Evolutionary conservation across 176 grass and related monocot species (phyloP).

Genomic region (Eleusine indica): DNA sequence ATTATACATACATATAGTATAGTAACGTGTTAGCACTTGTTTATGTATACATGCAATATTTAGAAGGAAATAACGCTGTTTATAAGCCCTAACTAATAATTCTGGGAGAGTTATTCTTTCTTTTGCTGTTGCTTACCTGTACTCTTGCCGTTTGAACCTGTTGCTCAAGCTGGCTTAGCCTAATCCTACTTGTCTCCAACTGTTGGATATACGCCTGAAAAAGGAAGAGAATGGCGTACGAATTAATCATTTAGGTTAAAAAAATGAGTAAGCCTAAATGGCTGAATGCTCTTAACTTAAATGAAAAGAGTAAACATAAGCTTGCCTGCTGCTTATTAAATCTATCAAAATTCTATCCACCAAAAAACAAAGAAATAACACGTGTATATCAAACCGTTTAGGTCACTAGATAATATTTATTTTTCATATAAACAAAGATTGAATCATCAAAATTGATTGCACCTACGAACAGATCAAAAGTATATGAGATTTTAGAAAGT

Average conservation of each 20-base stretch:
- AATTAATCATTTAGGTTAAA: neutral
- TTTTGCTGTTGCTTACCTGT: conserved; percentile 48
- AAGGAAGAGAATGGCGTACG: neutral
- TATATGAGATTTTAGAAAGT: neutral
- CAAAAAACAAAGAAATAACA: neutral
- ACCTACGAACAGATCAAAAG: neutral
- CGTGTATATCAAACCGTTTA: neutral
- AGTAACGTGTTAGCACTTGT: conserved; percentile 6
- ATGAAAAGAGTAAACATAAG: neutral
- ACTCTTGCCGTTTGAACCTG: conserved; percentile 69
- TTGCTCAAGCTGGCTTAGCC: conserved; percentile 70
- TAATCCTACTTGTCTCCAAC: conserved; percentile 75
- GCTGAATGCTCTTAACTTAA: neutral
- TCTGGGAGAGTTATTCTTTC: neutral
- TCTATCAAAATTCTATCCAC: neutral
- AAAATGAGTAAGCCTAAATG: too few species aligned
- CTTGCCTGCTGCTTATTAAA: neutral
- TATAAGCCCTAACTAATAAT: neutral
- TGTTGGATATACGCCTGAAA: conserved; percentile 93
- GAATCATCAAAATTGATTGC: conserved; percentile 4
- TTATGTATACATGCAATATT: neutral
- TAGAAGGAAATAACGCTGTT: neutral
- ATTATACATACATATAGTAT: conserved; percentile 3
- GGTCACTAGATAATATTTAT: neutral
- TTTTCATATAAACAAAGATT: neutral